phyloP scores from a whole-genome alignment of 78 protist genomes.

The Dictyostelium citrinum region DNA sequence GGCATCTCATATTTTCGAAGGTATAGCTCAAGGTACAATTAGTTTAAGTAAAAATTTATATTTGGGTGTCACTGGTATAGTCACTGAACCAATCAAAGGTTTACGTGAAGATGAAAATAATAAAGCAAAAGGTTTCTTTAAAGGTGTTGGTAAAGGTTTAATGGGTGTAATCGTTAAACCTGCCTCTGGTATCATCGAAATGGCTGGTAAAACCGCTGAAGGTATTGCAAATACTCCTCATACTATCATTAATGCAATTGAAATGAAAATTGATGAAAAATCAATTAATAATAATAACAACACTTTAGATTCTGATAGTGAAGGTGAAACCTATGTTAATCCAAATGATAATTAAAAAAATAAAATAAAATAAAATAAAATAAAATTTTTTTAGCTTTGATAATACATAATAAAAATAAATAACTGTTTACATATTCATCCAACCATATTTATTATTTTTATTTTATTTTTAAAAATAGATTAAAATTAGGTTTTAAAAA shows the following conservation, averaged over 20 bases:
- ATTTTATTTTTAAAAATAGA: no score
- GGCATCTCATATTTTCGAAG: slow-evolving; percentile 49
- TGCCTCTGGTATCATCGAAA: slow-evolving; percentile 82
- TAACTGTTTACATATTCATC: no score
- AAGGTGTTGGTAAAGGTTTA: slow-evolving; percentile 90
- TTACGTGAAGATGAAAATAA: slow-evolving; percentile 22
- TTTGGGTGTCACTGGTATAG: slow-evolving; percentile 59
- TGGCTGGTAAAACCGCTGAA: slow-evolving; percentile 66
- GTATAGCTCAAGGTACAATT: slow-evolving; percentile 60
- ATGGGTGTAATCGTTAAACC: slow-evolving; percentile 89
- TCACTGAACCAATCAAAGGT: slow-evolving; percentile 58
- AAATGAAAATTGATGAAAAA: background rate
- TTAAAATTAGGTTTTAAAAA: no score
- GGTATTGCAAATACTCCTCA: slow-evolving; percentile 71
- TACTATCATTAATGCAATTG: slow-evolving; percentile 24
- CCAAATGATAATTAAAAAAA: background rate
- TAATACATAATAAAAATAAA: no score
- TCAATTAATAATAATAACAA: background rate
- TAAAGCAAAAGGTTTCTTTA: slow-evolving; percentile 54
- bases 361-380: background rate
- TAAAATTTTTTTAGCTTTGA: background rate
- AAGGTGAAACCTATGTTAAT: background rate
- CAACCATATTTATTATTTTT: no score
- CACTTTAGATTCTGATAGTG: background rate
- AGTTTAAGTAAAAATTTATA: slow-evolving; percentile 39